Percentiles rank a stretch among this genome's conserved stretches.
Evolutionary conservation across 495 filamentous ascomycete species (phyloP).

Genomic region (Bryoglossum gracile): DNA sequence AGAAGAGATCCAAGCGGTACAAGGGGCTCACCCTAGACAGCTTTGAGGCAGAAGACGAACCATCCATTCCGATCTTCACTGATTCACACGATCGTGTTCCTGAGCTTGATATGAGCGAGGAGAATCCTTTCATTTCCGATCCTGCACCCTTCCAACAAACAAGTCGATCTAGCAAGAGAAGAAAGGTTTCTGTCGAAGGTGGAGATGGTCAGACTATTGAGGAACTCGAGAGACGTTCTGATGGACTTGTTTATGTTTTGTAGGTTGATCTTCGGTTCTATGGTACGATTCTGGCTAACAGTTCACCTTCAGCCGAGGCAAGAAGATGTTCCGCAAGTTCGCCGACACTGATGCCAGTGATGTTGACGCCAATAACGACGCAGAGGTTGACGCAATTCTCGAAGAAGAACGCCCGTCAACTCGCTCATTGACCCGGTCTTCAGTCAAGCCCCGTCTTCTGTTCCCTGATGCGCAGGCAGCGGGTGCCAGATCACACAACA

Average conservation of each 20-base stretch:
- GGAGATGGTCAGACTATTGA: slow-evolving; percentile 52
- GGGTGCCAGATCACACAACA: slow-evolving; percentile 34
- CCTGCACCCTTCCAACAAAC: slow-evolving; percentile 29
- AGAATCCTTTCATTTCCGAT: slow-evolving; percentile 73
- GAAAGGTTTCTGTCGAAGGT: slow-evolving; percentile 37
- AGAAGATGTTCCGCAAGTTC: slow-evolving; percentile 73
- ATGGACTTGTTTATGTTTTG: slow-evolving; percentile 84
- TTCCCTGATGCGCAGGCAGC: slow-evolving; percentile 51
- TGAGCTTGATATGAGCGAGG: slow-evolving; percentile 51
- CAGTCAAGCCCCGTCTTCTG: slow-evolving; percentile 77
- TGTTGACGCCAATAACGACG: slow-evolving; percentile 28
- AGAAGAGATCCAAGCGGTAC: slow-evolving; percentile 39
- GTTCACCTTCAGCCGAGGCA: slow-evolving; percentile 64
- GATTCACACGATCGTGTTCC: slow-evolving; percentile 85
- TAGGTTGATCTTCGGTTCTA: slow-evolving; percentile 45
- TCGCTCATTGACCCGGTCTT: slow-evolving; percentile 62
- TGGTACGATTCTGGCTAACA: slow-evolving; percentile 22
- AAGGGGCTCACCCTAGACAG: slow-evolving; percentile 63
- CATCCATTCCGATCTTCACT: slow-evolving; percentile 76
- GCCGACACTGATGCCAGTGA: slow-evolving; percentile 41
- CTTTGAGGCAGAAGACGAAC: slow-evolving; percentile 50
- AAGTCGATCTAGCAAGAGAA: slow-evolving; percentile 32
- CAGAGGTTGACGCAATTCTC: slow-evolving; percentile 36
- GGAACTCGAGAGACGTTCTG: slow-evolving; percentile 54
- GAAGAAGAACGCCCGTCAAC: slow-evolving; percentile 34